Base-by-base conservation (phyloP, 1,284 basidiomycete genomes). In the Lentinula novae-zelandiae region DNA sequence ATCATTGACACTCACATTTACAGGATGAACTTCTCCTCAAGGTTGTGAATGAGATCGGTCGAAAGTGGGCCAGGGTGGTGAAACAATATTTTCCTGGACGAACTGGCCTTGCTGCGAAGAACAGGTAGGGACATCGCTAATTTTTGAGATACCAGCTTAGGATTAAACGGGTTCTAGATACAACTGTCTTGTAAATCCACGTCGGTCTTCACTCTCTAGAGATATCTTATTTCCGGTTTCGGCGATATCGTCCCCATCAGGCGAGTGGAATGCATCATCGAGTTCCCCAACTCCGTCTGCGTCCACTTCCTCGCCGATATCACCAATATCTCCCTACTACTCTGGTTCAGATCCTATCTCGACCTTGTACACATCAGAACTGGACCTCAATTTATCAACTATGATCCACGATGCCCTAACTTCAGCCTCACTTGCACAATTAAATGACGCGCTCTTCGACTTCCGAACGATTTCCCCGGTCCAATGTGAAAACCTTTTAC, bases 31-130 rank as follows among this genome's bases (percentile, higher is more conserved):
- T 77, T n/a, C 75, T 83, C 15, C 70, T 82, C 20, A 74, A 76
- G 63, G 81, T 80, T 5, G 82, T 83, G 50, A 71, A 76, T 49
- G 75, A 78, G 58, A 79, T 82, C 60, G 82, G 82, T 20, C 82
- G 79, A 66, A 78, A 80, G 6, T 83, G 82, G 82, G 81, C 81
- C 0, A 81, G 81, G 65, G 82, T 83, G 52, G 82, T 81, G 40
- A 80, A 81, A 65, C 80, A 76, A 5, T 81, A 82, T 66, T 82
- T 83, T 69, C 82, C 82, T 57, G 81, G 81, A 13, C 74, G 82
- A 40, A 83, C 81, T 13, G 82, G 81, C 12, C 72, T 83, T 22
- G 78, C 81, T 7, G 81, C 81, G n/a, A 83, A 83, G 73, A 83
- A 83, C 69, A 74, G 82, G 81, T 81, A 64, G 56, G 44, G 17